Conservation (phyloP, 257 asterid genomes). For the Echites panduratus region DNA sequence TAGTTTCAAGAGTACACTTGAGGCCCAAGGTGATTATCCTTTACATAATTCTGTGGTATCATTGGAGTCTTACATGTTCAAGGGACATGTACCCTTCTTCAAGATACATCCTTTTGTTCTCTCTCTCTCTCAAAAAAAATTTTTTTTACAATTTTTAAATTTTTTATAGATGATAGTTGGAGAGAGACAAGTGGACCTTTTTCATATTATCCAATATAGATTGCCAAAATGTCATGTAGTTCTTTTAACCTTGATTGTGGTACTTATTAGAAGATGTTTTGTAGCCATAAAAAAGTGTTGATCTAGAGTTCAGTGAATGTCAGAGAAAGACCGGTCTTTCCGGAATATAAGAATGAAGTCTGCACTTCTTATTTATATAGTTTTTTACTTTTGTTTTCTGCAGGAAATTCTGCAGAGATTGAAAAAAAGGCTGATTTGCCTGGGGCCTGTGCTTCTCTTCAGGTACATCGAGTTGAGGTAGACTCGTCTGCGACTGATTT, state of each 20-base stretch:
- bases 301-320: background rate
- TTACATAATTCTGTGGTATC: background rate
- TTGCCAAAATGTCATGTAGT: background rate
- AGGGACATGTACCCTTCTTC: background rate
- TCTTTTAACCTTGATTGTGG: background rate
- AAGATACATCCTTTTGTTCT: background rate
- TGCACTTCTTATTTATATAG: background rate
- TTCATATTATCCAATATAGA: background rate
- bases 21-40: conserved; percentile 46
- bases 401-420: conserved; percentile 37
- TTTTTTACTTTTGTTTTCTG: conserved; percentile 9
- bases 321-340: background rate
- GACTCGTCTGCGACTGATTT: conserved; percentile 19
- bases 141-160: no score
- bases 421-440: conserved; percentile 32
- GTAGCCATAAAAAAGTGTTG: background rate
- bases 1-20: conserved; percentile 70
- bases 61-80: background rate
- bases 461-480: conserved; percentile 42
- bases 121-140: background rate
- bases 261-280: background rate
- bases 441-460: conserved; percentile 31
- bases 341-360: background rate
- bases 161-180: background rate
- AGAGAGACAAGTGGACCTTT: background rate